Evolutionary conservation across 2,329 filamentous ascomycete species (phyloP).

Genomic region (Monilinia fructigena): DNA sequence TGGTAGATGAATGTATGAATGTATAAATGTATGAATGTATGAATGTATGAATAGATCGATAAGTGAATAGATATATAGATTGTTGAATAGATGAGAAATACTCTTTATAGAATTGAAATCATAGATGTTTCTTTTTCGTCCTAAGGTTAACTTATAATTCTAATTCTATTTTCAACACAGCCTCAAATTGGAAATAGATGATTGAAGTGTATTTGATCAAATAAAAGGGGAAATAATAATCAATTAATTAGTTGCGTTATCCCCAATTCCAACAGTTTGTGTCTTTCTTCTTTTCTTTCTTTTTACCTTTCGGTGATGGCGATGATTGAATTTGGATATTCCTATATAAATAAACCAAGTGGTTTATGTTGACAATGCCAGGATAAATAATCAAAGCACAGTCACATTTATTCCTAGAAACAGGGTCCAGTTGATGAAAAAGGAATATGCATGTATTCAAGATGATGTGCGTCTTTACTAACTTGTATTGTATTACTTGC

Average conservation of each 20-base stretch:
- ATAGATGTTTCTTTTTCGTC: neutral
- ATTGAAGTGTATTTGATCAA: too few species aligned
- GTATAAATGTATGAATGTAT: too few species aligned
- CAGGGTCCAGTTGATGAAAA: neutral
- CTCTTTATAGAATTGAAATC: neutral
- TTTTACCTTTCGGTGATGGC: neutral
- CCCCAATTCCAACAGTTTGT: too few species aligned
- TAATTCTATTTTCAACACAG: neutral
- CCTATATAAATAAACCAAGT: neutral
- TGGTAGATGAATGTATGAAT: too few species aligned
- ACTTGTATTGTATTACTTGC: too few species aligned
- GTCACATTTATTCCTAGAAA: neutral
- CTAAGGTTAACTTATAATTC: neutral
- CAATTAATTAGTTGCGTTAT: too few species aligned
- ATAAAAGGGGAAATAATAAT: too few species aligned
- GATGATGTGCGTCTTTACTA: neutral
- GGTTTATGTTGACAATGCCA: neutral
- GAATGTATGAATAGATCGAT: too few species aligned
- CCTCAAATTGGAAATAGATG: neutral
- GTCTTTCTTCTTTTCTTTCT: neutral
- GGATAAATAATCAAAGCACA: too few species aligned
- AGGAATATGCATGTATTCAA: too few species aligned
- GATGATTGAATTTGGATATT: neutral
- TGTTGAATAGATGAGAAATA: neutral
- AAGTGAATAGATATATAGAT: too few species aligned